phyloP scores from a whole-genome alignment of 495 filamentous ascomycete genomes.

The Xylaria grammica region DNA sequence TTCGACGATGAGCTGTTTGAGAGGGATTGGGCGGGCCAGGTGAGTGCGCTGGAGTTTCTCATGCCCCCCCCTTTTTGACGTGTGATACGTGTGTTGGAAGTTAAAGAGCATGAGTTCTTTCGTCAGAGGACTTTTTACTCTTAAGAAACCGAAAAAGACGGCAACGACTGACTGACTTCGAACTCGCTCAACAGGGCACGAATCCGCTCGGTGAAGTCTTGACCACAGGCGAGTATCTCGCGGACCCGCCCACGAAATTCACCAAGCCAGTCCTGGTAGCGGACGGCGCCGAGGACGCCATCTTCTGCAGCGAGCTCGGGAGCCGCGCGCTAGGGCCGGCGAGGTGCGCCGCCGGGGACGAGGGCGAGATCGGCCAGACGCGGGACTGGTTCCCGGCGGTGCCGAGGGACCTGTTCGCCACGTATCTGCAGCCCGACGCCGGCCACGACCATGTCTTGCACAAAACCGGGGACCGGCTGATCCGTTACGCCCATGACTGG shows the following conservation, averaged over 20 bases:
- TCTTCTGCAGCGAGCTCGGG: conserved; percentile 1
- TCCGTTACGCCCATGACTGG: not conserved
- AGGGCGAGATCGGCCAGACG: not conserved
- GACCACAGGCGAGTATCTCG: not conserved
- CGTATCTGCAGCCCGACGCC: not conserved
- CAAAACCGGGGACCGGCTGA: not conserved
- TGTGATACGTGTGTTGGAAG: too few relatives aligned
- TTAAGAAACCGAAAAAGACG: too few relatives aligned
- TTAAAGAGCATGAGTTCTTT: too few relatives aligned
- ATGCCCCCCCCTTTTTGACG: too few relatives aligned
- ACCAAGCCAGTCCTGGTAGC: not conserved
- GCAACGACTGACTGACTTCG: too few relatives aligned
- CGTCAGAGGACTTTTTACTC: too few relatives aligned
- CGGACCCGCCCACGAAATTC: not conserved
- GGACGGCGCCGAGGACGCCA: not conserved
- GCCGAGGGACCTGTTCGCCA: not conserved
- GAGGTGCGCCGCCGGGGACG: not conserved
- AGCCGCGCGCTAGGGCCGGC: not conserved
- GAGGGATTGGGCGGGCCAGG: too few relatives aligned
- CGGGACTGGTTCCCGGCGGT: not conserved
- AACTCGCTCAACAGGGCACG: conserved; percentile 4
- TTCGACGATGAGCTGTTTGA: too few relatives aligned
- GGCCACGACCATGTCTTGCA: conserved; percentile 2
- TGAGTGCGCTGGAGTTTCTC: too few relatives aligned
- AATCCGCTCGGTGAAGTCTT: not conserved